Evolutionary conservation across 306 rosid genomes (phyloP), one percentile per base, ranked within the genome.

Genomic region (Casuarina glauca): DNA sequence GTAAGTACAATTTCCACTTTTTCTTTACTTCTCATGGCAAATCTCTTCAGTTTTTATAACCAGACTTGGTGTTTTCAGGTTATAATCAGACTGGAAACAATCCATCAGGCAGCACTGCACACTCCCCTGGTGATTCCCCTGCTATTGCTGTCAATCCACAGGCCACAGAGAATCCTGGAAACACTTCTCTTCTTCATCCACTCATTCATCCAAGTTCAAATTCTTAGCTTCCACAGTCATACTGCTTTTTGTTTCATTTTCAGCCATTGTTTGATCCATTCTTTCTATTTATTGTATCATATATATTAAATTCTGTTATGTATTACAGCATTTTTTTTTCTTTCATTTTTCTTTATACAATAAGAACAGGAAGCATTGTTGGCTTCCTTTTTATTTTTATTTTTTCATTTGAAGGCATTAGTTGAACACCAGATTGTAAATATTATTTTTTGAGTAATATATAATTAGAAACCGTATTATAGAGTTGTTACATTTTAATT

Each of bases 101-200:
- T 39, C 81, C 79, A 64, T 72, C 91, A 4, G 9, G 69, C 80
- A 82, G 55, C 35, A 82, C 83, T 50, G 64, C 93, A 0, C 32
- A 69, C 38, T 44, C 93, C 38, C 86, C 94, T 0, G 79, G 83
- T 1, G 46, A 71, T 64, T 70, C 97, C 68, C 86, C 97, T 54
- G 73, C 87, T 16, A 0, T 41, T 54, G 85, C 81, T 3, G 77
- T 78, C 39, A 74, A 80, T 42, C 97, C 98, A 11, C 63, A 85
- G 80, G 87, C 84, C 77, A 78, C 90, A 12, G 1, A 74, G 75
- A 13, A 1, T 26, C 32, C 54, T n/a, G 32, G 3, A 74, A 79
- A 78, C 73, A 80, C 26, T 45, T 50, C 90, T 43, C 73, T 43
- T 13, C 60, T 4, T 72, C 86, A 2, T 41, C 86, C 4, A 46